Base-by-base conservation (phyloP, 805 yeast species). In the Suhomyces kilbournensis region DNA sequence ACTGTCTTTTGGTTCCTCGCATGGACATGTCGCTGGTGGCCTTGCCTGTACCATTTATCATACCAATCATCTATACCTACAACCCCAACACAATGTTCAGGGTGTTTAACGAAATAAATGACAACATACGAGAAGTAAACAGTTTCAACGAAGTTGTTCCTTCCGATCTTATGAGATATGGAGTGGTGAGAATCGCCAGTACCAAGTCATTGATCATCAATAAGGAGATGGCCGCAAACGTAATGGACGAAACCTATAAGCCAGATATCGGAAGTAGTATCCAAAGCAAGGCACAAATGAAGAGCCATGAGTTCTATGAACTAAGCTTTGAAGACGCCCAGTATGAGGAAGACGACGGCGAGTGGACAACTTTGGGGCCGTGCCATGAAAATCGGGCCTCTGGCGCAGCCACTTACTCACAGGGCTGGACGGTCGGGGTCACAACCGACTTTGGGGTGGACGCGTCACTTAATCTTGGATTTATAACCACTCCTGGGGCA, bases 51-150 rank as follows among this genome's bases (percentile, higher is more conserved):
- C 48, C 34, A 45, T 17, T 38, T 38, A 5, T 38, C 4, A 6
- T 38, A 19, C 42, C 42, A 9, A 38, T n/a, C 42, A 38, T 38
- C 23, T 38, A 38, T 19, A 19, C 42, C 22, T 38, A 38, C 23
- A 38, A 38, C 42, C 42, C 42, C 12, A 38, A 38, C 42, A 19
- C 42, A 25, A 78, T 91, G 57, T 62, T 77, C 53, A 71, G 76
- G 45, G 82, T 90, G 42, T 90, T 90, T 63, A 70, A 76, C 35
- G 69, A 77, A 1, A 71, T 90, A 54, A 15, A 20, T 3, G 32
- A 28, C 10, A 34, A 35, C n/a, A 38, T 54, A 25, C 22, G 10
- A 10, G 19, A 35, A 17, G 44, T 54, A 5, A 25, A 44, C 10
- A 39, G 14, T 10, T n/a, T 44, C 7, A 38, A 25, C 10, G 53